These are phyloP conservation scores for Backusella mclennaniae DNA, from an alignment of 192 early-diverging fungal genomes.

Conservation along the genomic window DNA sequence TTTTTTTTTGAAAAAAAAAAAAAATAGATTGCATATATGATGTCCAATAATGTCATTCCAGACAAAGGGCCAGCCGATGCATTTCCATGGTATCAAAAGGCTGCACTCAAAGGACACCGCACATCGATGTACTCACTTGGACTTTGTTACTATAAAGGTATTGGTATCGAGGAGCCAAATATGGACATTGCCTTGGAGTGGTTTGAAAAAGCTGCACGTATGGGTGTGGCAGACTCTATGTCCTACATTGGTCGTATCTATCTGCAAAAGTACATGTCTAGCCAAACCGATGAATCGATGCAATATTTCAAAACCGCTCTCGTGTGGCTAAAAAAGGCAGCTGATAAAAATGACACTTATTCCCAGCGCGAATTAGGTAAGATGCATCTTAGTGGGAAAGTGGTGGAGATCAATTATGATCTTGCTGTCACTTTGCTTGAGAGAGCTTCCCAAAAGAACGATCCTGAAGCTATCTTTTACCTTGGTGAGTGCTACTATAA, in stretches of 20 bases:
- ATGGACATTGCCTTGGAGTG: slow-evolving; percentile 24
- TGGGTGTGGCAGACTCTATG: slow-evolving; percentile 21
- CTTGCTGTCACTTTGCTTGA: slow-evolving; percentile 33
- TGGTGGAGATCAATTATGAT: slow-evolving; percentile 16
- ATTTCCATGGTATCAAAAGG: slow-evolving; percentile 40
- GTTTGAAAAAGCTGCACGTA: slow-evolving; percentile 31
- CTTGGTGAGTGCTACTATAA: slow-evolving; percentile 30
- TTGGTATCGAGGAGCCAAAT: slow-evolving; percentile 14
- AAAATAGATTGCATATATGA: slow-evolving; percentile 37
- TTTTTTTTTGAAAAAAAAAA: no score
- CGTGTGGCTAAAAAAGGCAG: slow-evolving; percentile 37
- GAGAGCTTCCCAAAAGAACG: slow-evolving; percentile 36
- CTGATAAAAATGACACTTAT: slow-evolving; percentile 24
- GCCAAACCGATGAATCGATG: not conserved
- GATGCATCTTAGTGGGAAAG: slow-evolving; percentile 33
- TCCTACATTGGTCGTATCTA: slow-evolving; percentile 26
- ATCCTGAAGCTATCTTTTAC: slow-evolving; percentile 22
- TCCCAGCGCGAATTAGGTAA: slow-evolving; percentile 39
- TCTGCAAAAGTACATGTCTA: not conserved
- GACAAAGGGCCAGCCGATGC: slow-evolving; percentile 27
- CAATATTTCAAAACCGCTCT: slow-evolving; percentile 16
- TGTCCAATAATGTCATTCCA: slow-evolving; percentile 33
- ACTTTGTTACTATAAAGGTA: slow-evolving; percentile 33
- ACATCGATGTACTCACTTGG: slow-evolving; percentile 34
- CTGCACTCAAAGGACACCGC: slow-evolving; percentile 28